Evolutionary conservation across 1,284 basidiomycete genomes (phyloP), one percentile per base, ranked within the genome.

Genomic region (Ustilago curta): DNA sequence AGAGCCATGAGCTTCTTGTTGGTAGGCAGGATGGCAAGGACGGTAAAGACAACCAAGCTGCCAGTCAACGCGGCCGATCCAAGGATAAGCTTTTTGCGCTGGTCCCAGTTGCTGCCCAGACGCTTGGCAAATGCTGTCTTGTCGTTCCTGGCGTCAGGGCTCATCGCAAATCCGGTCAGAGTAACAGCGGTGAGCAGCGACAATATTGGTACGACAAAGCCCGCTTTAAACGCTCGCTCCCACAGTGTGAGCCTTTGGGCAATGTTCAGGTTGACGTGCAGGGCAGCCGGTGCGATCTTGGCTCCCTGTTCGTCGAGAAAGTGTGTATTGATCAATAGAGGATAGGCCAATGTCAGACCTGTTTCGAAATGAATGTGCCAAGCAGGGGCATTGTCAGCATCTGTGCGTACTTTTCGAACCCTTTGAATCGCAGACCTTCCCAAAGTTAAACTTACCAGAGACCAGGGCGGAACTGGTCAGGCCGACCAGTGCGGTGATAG

Each of bases 191-290:
- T 48, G 43, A 67, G 23, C 23, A 72, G 11, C 19, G 64, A 48
- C 25, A 72, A 44, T 1, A 51, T 52, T 12, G 70, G 70, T 8
- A 67, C 23, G 43, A 55, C 52, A 21, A 40, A 61, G 11, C 70
- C 70, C 5, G 56, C 59, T 19, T 59, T 63, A 40, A 55, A 72
- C 8, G 56, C 56, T 32, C 70, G 59, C 14, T 67, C 59, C 70
- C 70, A 72, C 12, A 72, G 53, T 12, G 70, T 67, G n/a, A 72
- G 56, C 21, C 70, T 48, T 21, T 72, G 70, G 1, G 70, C 59
- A n/a, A 59, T 67, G 43, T 25, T 37, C 21, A 72, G 60, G n/a
- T 72, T 72, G 49, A 55, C 52, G 27, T 32, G 52, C 2, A 54
- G 52, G n/a, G 64, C 56, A 8, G 59, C 44, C 9, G 70, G 70